Evolutionary conservation across 148 eudicot species (phyloP).

Genomic region (Polygonum maritimum): DNA sequence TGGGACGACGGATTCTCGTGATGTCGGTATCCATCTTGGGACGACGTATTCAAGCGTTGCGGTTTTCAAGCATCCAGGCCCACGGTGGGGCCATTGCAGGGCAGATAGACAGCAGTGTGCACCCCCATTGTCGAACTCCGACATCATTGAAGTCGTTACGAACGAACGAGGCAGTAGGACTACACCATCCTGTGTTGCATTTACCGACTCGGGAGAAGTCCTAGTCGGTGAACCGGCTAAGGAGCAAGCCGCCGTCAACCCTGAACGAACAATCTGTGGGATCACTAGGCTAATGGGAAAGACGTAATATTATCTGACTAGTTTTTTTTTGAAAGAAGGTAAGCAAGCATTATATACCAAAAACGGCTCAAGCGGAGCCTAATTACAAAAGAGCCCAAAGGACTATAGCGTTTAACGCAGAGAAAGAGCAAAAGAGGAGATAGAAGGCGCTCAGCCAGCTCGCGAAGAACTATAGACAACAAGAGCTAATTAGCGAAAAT

Average conservation of each 20-base stretch:
- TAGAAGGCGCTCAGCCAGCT: no score
- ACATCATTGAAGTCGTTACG: not conserved
- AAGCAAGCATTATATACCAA: no score
- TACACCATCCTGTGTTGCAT: not conserved
- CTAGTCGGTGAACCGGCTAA: not conserved
- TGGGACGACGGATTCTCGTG: not conserved
- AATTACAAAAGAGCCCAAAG: no score
- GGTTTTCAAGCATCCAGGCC: not conserved
- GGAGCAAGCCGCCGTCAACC: not conserved
- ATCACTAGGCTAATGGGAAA: not conserved
- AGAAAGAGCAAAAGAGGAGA: no score
- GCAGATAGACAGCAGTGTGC: not conserved
- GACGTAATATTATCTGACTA: not conserved
- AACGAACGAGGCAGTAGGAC: not conserved
- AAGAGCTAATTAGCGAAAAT: no score
- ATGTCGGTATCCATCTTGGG: not conserved
- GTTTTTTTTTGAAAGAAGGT: no score
- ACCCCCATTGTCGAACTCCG: not conserved
- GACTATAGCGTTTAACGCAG: no score
- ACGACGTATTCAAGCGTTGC: not conserved
- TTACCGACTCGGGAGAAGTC: not conserved
- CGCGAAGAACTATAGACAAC: no score
- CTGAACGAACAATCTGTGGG: conserved; percentile 1
- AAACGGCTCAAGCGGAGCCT: no score
- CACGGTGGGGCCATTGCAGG: not conserved